A percentile compares a stretch with the other conserved stretches of the same genome.
These are phyloP conservation scores for Leishmania braziliensis DNA, from an alignment of 208 protist genomes.

Conservation along the genomic window DNA sequence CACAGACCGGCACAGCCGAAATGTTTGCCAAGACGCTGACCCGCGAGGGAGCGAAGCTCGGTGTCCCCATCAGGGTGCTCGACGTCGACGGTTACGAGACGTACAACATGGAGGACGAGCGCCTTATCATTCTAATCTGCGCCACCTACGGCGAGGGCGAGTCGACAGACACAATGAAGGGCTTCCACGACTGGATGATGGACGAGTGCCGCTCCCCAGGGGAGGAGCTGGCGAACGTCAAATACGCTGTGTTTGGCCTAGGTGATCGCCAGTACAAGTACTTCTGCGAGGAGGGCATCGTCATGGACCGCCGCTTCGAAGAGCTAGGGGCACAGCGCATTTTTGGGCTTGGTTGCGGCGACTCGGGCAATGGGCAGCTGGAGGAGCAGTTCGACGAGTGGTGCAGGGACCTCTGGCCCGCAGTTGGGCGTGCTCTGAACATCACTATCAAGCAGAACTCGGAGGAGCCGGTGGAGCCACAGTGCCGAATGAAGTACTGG, in stretches of 20 bases:
- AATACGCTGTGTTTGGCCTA: constrained; percentile 91
- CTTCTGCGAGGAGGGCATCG: constrained; percentile 87
- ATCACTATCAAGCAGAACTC: constrained; percentile 69
- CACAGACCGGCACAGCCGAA: constrained; percentile 90
- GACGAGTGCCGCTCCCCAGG: constrained; percentile 52
- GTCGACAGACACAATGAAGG: constrained; percentile 89
- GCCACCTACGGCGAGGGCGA: constrained; percentile 93
- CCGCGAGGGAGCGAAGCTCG: constrained; percentile 69
- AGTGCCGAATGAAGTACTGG: constrained; percentile 87
- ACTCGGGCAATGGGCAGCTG: constrained; percentile 73
- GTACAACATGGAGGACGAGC: constrained; percentile 62
- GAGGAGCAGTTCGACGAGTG: constrained; percentile 92
- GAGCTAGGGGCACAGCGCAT: constrained; percentile 89
- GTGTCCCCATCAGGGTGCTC: constrained; percentile 55
- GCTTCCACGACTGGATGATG: constrained; percentile 87
- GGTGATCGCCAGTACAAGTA: constrained; percentile 92
- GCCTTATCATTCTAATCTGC: constrained; percentile 77
- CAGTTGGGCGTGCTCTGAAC: constrained; percentile 67
- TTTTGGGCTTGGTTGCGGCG: constrained; percentile 77
- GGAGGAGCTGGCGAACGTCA: constrained; percentile 69
- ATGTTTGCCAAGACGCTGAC: constrained; percentile 87
- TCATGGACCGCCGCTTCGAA: constrained; percentile 86
- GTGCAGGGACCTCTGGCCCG: constrained; percentile 82
- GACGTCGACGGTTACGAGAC: constrained; percentile 77
- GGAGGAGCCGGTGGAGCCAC: constrained; percentile 76